phyloP scores from a whole-genome alignment of 1,284 basidiomycete species.

The Ustilago lituana region DNA sequence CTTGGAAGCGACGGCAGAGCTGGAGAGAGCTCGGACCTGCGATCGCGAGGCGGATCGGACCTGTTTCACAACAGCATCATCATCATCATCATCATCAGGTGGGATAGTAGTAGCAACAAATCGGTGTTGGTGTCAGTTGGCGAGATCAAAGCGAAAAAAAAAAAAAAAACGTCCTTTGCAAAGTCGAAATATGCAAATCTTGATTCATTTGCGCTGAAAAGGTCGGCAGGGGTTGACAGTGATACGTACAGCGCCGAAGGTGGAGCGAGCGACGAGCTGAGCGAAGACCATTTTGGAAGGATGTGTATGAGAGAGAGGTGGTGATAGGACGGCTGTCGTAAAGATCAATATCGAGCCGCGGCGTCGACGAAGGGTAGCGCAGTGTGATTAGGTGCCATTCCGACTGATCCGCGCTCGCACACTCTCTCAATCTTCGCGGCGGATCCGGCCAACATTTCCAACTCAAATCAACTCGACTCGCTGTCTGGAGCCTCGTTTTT shows the following conservation, averaged over 20 bases:
- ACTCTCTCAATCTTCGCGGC: conserved; percentile 3
- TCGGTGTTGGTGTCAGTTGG: conserved; percentile 21
- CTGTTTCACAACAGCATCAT: conserved; percentile 24
- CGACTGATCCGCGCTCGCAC: conserved; percentile 4
- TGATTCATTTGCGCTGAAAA: too few species aligned
- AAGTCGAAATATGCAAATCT: conserved; percentile 5
- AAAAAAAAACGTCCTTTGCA: too few species aligned
- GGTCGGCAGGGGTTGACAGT: neutral
- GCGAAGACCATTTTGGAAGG: conserved; percentile 35
- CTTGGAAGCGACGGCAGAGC: conserved; percentile 61
- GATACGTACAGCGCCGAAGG: conserved; percentile 50
- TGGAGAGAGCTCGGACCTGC: conserved; percentile 59
- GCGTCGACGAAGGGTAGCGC: conserved; percentile 13
- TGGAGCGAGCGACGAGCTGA: conserved; percentile 42
- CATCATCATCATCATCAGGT: conserved; percentile 3
- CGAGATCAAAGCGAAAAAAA: neutral
- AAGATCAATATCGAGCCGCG: neutral
- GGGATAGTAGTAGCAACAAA: neutral
- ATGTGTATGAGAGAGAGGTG: neutral
- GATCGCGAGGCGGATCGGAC: conserved; percentile 47
- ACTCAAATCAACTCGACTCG: neutral
- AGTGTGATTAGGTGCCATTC: too few species aligned
- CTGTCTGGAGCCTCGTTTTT: conserved; percentile 4
- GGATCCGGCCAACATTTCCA: conserved; percentile 12
- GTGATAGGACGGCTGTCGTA: conserved; percentile 8